Conservation (phyloP, 2,329 filamentous ascomycete species). For the Cylindrodendrum hubeiense region DNA sequence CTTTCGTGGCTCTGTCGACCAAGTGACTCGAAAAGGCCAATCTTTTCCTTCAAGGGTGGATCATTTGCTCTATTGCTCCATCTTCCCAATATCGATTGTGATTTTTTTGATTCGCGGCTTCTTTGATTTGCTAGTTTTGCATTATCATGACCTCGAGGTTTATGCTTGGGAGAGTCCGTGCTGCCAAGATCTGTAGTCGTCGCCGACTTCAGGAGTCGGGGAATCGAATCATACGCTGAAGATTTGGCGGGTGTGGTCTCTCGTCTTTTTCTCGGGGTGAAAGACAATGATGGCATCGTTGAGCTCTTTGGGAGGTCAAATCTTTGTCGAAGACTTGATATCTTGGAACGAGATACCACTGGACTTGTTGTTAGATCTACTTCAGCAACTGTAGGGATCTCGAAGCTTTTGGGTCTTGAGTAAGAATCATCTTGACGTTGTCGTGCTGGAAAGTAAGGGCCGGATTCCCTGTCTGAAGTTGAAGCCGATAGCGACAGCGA, state of each 20-base stretch:
- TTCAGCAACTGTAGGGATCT: conserved; percentile 1
- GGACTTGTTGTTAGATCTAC: not conserved
- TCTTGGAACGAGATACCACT: conserved; percentile 35
- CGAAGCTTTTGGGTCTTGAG: not conserved
- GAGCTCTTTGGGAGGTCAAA: conserved; percentile 33
- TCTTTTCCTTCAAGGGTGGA: conserved; percentile 46
- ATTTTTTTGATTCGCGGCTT: not conserved
- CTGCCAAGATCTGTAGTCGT: conserved; percentile 14
- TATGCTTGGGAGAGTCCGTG: not conserved
- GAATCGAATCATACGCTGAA: conserved; percentile 2
- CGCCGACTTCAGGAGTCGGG: conserved; percentile 21
- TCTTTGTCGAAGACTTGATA: conserved; percentile 38
- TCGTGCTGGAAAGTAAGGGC: conserved; percentile 1
- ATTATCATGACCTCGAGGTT: conserved; percentile 17
- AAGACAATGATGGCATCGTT: conserved; percentile 20
- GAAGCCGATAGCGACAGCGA: conserved; percentile 37
- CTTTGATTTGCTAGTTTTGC: not conserved
- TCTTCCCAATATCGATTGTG: conserved; percentile 8
- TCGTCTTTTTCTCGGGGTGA: conserved; percentile 22
- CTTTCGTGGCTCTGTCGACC: conserved; percentile 11
- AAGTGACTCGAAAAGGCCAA: conserved; percentile 48
- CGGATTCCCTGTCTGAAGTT: conserved; percentile 14
- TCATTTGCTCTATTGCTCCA: conserved; percentile 17
- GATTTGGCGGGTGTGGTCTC: conserved; percentile 11
- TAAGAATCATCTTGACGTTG: conserved; percentile 6